These are phyloP conservation scores for Cyclocybe cylindracea DNA, from an alignment of 768 basidiomycete species.

Conservation along the genomic window DNA sequence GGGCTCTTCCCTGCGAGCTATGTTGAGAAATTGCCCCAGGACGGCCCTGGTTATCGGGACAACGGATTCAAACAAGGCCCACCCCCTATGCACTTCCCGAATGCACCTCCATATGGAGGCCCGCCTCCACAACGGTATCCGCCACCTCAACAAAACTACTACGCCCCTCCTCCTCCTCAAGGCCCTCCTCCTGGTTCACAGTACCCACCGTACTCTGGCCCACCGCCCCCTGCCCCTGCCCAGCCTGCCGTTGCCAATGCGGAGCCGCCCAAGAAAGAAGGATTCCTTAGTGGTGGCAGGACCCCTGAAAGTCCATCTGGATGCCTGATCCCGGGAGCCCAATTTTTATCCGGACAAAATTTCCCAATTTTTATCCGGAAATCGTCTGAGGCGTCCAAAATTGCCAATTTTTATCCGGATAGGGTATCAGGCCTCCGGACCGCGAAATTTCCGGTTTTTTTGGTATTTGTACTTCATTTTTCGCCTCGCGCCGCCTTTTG, in stretches of 20 bases:
- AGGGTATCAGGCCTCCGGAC: too few relatives aligned
- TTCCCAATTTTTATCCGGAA: too few relatives aligned
- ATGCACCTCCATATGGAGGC: conserved; percentile 15
- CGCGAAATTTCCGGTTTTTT: too few relatives aligned
- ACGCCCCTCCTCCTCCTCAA: conserved; percentile 15
- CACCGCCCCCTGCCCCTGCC: conserved; percentile 12
- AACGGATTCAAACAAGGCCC: conserved; percentile 10
- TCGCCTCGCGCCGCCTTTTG: too few relatives aligned
- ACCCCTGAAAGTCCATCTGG: too few relatives aligned
- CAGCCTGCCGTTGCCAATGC: conserved; percentile 25
- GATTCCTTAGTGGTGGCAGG: conserved; percentile 44
- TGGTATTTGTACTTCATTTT: too few relatives aligned
- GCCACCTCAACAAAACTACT: conserved; percentile 13
- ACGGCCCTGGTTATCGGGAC: conserved; percentile 8
- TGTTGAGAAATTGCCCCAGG: conserved; percentile 51
- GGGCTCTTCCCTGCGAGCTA: conserved; percentile 79
- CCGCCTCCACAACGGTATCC: conserved; percentile 20
- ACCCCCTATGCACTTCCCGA: conserved; percentile 13
- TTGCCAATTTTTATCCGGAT: too few relatives aligned
- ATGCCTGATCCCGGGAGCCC: too few relatives aligned
- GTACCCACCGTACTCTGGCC: background rate
- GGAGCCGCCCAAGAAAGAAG: conserved; percentile 49
- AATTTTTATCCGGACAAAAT: too few relatives aligned
- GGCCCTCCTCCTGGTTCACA: conserved; percentile 1
- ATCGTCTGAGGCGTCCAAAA: too few relatives aligned